A percentile compares a stretch with the other conserved stretches of the same genome.
Conservation (phyloP, 805 yeast genomes). For the Sugiyamaella boreocaroliniensis region DNA sequence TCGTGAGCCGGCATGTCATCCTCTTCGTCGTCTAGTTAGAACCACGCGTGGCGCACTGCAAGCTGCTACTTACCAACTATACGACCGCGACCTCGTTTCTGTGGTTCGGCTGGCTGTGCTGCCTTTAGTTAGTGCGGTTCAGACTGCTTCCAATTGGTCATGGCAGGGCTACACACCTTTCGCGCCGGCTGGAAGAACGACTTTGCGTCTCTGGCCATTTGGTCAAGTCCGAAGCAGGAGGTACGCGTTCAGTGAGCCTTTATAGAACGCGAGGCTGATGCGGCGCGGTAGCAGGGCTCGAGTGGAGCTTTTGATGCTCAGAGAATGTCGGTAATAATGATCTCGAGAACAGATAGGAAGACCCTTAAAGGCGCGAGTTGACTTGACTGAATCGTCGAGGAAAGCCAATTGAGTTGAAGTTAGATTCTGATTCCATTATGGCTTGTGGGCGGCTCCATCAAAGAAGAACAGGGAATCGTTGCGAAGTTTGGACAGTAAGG, state of each 20-base stretch:
- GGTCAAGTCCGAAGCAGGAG: not conserved
- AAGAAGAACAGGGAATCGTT: too few relatives aligned
- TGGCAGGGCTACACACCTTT: constrained; percentile 2
- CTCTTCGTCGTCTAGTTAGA: constrained; percentile 4
- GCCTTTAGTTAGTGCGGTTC: not conserved
- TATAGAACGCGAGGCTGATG: not conserved
- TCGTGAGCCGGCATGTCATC: not conserved
- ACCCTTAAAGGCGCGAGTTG: not conserved
- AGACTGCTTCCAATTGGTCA: not conserved
- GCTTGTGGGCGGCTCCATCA: too few relatives aligned
- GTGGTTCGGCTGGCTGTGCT: not conserved
- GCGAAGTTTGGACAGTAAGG: too few relatives aligned
- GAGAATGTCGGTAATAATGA: too few relatives aligned
- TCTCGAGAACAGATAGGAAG: too few relatives aligned
- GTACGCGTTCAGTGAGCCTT: not conserved
- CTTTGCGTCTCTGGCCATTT: constrained; percentile 4
- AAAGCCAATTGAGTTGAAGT: not conserved
- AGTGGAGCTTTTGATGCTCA: not conserved
- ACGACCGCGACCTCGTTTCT: constrained; percentile 5
- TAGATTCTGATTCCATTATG: not conserved
- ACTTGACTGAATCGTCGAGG: not conserved
- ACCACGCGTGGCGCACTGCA: not conserved
- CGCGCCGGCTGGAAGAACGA: constrained; percentile 2
- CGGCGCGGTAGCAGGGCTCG: not conserved
- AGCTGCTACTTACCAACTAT: constrained; percentile 5